Evolutionary conservation across 2,329 filamentous ascomycete species (phyloP).

Genomic region (Neofusicoccum parvum): DNA sequence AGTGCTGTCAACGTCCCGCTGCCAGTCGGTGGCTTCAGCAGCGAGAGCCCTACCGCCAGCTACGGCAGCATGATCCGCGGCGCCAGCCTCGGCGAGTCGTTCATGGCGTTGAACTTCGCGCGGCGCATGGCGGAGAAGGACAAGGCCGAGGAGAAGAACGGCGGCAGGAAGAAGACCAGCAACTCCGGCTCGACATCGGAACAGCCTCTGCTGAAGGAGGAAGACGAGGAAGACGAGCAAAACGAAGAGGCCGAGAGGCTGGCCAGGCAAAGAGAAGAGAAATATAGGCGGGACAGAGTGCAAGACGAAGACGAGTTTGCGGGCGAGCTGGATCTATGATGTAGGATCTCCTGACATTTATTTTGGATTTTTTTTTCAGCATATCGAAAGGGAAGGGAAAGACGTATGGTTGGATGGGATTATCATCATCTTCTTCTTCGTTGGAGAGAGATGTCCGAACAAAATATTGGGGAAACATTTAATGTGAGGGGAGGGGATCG

Average conservation of each 20-base stretch:
- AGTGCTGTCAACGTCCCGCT: conserved; percentile 19
- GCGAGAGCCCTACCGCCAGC: conserved; percentile 1
- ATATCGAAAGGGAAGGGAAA: neutral
- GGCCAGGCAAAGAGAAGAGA: neutral
- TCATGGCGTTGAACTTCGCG: conserved; percentile 21
- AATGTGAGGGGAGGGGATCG: neutral
- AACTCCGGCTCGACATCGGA: neutral
- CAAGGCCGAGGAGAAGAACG: neutral
- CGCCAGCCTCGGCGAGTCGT: conserved; percentile 18
- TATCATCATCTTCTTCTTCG: neutral
- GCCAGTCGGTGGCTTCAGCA: conserved; percentile 20
- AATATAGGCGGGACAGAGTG: neutral
- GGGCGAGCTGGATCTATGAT: conserved; percentile 13
- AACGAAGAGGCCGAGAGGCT: neutral
- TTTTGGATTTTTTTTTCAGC: neutral
- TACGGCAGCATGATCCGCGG: conserved; percentile 5
- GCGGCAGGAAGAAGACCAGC: neutral
- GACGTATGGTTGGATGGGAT: neutral
- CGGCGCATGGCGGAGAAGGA: conserved; percentile 18
- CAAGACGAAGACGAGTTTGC: conserved; percentile 13
- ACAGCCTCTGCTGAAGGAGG: neutral
- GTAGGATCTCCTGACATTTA: neutral
- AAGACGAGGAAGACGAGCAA: neutral
- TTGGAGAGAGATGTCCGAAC: neutral
- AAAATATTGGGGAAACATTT: neutral